These are phyloP conservation scores for Suhomyces wounanorum DNA, from an alignment of 1,139 yeast species.

Conservation along the genomic window DNA sequence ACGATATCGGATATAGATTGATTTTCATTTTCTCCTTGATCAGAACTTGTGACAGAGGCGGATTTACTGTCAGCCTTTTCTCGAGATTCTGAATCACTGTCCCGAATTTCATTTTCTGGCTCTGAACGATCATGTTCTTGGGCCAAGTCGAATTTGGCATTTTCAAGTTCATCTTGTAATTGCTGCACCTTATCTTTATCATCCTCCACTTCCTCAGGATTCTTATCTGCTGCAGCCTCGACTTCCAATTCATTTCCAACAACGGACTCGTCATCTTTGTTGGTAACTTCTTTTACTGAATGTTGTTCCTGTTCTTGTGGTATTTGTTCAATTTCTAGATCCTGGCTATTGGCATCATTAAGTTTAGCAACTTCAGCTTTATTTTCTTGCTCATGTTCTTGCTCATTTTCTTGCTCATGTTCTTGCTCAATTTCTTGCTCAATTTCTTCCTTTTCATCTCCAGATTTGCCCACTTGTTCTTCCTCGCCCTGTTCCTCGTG, in stretches of 20 bases:
- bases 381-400: neutral
- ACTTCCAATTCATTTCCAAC: neutral
- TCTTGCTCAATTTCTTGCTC: constrained; percentile 7
- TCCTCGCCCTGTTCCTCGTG: neutral
- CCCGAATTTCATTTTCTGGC: neutral
- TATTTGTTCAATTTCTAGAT: neutral
- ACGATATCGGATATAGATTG: no score
- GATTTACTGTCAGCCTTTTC: no score
- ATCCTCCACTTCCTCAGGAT: constrained; percentile 4
- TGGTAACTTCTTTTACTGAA: neutral
- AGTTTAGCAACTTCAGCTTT: neutral
- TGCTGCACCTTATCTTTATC: neutral
- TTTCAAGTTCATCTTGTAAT: neutral
- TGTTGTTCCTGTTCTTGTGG: neutral
- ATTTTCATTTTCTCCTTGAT: no score
- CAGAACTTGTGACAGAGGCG: no score
- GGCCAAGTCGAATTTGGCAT: neutral
- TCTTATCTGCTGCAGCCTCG: neutral
- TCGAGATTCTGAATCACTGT: no score
- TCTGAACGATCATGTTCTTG: neutral
- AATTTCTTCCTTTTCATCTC: constrained; percentile 2
- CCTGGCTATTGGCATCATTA: neutral
- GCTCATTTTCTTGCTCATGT: neutral
- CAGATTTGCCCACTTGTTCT: neutral
- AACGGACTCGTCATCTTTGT: neutral